Evolutionary conservation across 495 filamentous ascomycete species (phyloP), one percentile per base, ranked within the genome.

Genomic region (Daldinia childiae): DNA sequence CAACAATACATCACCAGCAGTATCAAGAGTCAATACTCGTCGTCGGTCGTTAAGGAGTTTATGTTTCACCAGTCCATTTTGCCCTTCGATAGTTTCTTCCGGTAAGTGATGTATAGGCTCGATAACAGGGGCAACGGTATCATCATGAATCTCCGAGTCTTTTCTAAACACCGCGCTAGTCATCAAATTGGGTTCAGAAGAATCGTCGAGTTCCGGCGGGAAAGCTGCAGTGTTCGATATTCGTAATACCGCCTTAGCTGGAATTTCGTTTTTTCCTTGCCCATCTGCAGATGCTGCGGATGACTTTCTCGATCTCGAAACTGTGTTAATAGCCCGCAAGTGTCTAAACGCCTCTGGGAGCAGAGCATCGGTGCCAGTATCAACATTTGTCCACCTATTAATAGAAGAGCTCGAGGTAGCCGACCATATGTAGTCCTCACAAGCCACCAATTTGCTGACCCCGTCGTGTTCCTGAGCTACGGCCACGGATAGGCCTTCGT

Each of bases 61-160:
- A 78, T 97, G 91, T 78, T 98, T 99, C 71, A 98, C 94, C 64
- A 99, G 79, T 6, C 95, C 95, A 82, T 97, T 93, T 76, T 97
- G 95, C 3, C 95, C 96, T 78, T 97, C 93, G 55, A 98, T 94
- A 2, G 93, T 91, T 77, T 96, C 90, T 61, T 92, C 89, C 5
- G 94, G 92, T 64, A 92, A 77, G n/a, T 88, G 84, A 66, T 93
- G 87, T 58, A 92, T 85, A 6, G 93, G 92, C 57, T 90, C 82
- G 14, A 89, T 84, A 8, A 84, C 70, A 17, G 82, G 85, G 36
- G 84, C 76, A 19, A 87, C 87, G 62, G 85, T 77, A 24, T 93
- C 91, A n/a, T 86, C 66, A 29, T 88, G 74, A 8, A 87, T 79
- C 66, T 91, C 89, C 0, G 92, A 87, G 5, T 83, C 82, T 77